Evolutionary conservation across 306 rosid genomes (phyloP).

Genomic region (Trifolium subterraneum): DNA sequence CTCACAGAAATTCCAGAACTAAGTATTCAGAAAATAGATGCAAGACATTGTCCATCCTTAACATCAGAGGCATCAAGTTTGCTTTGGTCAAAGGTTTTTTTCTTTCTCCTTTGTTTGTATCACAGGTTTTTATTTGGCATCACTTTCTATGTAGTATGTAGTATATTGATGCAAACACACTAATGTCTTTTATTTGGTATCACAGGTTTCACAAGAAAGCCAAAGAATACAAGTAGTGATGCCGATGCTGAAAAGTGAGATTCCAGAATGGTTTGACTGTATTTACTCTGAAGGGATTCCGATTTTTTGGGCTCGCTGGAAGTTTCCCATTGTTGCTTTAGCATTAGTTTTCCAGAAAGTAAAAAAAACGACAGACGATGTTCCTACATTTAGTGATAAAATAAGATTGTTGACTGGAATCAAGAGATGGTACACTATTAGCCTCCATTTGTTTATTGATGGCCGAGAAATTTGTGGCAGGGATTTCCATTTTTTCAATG

Average conservation of each 20-base stretch:
- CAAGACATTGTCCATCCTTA: slow-evolving; percentile 16
- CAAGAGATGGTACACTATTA: too few species aligned
- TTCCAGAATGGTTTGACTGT: background rate
- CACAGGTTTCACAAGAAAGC: background rate
- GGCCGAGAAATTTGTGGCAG: background rate
- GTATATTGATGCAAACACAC: background rate
- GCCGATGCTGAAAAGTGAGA: background rate
- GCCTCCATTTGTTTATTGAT: background rate
- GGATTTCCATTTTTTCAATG: background rate
- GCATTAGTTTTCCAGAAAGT: background rate
- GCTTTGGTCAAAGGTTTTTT: slow-evolving; percentile 35
- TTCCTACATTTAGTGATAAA: background rate
- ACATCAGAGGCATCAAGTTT: slow-evolving; percentile 10
- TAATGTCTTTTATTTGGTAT: background rate
- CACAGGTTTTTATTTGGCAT: too few species aligned
- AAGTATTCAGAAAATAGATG: slow-evolving; percentile 32
- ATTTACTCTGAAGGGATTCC: background rate
- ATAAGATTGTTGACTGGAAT: background rate
- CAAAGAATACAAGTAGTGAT: background rate
- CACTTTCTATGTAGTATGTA: too few species aligned
- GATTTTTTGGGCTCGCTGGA: background rate
- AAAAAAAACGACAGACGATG: background rate
- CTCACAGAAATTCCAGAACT: slow-evolving; percentile 12
- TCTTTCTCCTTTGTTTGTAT: too few species aligned
- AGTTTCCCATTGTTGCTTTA: background rate